Base-by-base conservation (phyloP, 495 filamentous ascomycete species). In the Aspergillus mulundensis region DNA sequence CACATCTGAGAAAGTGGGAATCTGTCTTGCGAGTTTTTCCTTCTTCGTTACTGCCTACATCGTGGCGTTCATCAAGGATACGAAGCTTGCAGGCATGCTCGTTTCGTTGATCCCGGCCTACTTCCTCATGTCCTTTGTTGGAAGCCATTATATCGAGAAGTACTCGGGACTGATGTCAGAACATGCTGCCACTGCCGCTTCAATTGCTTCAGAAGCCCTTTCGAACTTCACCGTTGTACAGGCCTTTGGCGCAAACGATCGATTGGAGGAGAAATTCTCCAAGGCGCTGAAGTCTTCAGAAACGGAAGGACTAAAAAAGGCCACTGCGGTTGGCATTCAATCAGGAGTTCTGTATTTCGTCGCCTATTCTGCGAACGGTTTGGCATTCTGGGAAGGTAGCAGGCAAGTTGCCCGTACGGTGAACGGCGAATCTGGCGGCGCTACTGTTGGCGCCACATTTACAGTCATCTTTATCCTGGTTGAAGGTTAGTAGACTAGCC, bases 291-390 rank as follows among this genome's bases (percentile, higher is more conserved):
- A 65, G 23, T 48, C 61, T 4, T 74, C 79, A 4, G 76, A 77
- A 61, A 70, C 68, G 25, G 72, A 75, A 32, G 83, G 83, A 0
- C 57, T 84, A 15, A 84, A 81, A 54, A 88, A 86, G 62, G 79
- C 81, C 5, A 56, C 76, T 1, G 81, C 79, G 0, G 71, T 78
- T n/a, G 85, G 80, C 11, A 67, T 81, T 1, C 83, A 87, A 53
- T 75, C 82, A n/a, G 84, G 85, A n/a, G 58, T 83, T 18, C 64
- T 88, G 19, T 88, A 86, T 57, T 87, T 88, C 54, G 78, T 86
- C 53, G 81, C 81, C 7, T 87, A 83, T 57, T 74, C 79, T 14
- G 84, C 81, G 3, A 86, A 86, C 60, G 84, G 79, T 38, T 67
- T 88, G 16, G 84, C 85, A 1, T 87, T 85, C 55, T 88, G 82